Evolutionary conservation across 495 filamentous ascomycete genomes (phyloP).

Genomic region (Xylaria scruposa): DNA sequence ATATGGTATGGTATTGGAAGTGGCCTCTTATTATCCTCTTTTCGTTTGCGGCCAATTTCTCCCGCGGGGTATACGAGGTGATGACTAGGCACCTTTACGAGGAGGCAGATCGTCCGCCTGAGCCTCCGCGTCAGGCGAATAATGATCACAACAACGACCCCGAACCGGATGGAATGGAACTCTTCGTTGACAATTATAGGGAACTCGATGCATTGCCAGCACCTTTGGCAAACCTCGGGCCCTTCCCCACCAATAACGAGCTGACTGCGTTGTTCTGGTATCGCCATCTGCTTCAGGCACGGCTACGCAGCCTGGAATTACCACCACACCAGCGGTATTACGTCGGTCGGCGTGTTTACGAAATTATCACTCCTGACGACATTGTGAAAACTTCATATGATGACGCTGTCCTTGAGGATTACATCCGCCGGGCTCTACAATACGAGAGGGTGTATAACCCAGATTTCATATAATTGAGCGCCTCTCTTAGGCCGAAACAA

Average conservation of each 20-base stretch:
- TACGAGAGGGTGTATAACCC: background rate
- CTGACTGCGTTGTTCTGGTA: background rate
- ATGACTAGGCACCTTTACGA: background rate
- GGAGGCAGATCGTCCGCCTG: background rate
- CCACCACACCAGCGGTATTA: background rate
- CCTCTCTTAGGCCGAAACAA: background rate
- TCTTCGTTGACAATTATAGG: too few species aligned
- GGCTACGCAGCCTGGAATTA: too few species aligned
- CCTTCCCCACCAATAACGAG: too few species aligned
- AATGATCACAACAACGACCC: background rate
- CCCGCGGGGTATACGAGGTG: background rate
- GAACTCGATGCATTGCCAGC: background rate
- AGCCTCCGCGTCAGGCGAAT: background rate
- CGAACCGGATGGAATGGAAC: too few species aligned
- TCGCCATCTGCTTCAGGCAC: background rate
- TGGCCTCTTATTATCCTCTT: background rate
- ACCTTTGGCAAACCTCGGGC: background rate
- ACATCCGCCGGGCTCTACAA: background rate
- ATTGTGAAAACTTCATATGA: background rate
- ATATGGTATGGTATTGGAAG: background rate
- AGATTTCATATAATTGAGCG: background rate
- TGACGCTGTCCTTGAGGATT: background rate
- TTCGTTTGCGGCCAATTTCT: background rate
- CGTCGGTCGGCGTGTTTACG: background rate
- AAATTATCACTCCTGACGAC: too few species aligned